Percentiles rank a stretch among this genome's conserved stretches.
phyloP scores from a whole-genome alignment of 176 grass and related monocot genomes.

The Triticum timopheevii region DNA sequence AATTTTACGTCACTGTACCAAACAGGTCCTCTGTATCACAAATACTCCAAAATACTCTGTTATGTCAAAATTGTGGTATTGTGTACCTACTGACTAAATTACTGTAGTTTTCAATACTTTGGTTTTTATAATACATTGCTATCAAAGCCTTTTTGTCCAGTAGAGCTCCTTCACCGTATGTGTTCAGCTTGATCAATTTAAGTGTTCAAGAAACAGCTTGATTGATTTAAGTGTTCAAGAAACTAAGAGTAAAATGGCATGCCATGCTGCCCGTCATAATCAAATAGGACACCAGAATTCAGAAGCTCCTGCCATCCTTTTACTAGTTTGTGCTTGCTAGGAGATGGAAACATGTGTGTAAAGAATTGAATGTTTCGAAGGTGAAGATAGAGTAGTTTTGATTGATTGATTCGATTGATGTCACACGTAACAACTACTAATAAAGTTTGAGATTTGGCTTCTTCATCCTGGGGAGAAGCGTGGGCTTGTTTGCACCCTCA shows the following conservation, averaged over 20 bases:
- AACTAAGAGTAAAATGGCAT: background rate
- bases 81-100: too few relatives aligned
- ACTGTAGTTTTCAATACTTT: too few relatives aligned
- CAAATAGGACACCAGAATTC: background rate
- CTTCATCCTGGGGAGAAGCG: background rate
- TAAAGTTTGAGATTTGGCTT: constrained; percentile 18
- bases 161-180: background rate
- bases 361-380: background rate
- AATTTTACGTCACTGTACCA: too few relatives aligned
- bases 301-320: background rate
- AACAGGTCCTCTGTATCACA: too few relatives aligned
- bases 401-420: background rate
- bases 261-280: background rate
- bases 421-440: background rate
- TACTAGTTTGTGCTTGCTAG: background rate
- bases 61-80: too few relatives aligned
- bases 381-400: background rate
- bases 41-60: too few relatives aligned
- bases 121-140: too few relatives aligned
- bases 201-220: background rate
- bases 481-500: background rate
- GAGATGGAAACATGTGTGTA: background rate
- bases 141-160: background rate
- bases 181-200: background rate
- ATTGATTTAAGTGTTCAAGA: background rate